These are phyloP conservation scores for Klebsormidium nitens DNA, from an alignment of 139 green algal species.

Conservation along the genomic window DNA sequence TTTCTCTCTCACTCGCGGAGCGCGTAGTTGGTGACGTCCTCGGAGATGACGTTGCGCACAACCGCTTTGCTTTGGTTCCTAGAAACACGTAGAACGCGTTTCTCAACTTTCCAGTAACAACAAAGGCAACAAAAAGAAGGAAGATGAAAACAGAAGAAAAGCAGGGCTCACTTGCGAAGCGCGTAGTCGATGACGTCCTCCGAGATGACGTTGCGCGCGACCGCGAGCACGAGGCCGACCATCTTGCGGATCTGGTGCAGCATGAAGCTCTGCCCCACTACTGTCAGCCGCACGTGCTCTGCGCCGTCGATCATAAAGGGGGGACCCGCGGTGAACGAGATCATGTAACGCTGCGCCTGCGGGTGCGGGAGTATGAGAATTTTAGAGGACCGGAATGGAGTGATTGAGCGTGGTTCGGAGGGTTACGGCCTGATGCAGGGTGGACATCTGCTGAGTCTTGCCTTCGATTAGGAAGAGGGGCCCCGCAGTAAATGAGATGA, in stretches of 20 bases:
- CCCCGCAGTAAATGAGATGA: constrained; percentile 53
- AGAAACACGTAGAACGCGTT: too few species aligned
- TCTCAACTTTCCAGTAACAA: too few species aligned
- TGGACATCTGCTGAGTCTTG: constrained; percentile 32
- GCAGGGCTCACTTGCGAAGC: neutral
- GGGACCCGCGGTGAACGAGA: constrained; percentile 49
- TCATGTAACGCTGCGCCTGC: constrained; percentile 61
- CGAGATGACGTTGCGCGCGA: constrained; percentile 46
- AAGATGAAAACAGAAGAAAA: too few species aligned
- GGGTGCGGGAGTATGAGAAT: too few species aligned
- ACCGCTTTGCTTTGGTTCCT: too few species aligned
- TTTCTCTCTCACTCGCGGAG: constrained; percentile 9
- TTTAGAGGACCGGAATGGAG: too few species aligned
- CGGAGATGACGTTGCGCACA: constrained; percentile 39
- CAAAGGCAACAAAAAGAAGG: too few species aligned
- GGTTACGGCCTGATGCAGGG: neutral
- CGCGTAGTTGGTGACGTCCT: constrained; percentile 45
- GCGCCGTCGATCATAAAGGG: constrained; percentile 37
- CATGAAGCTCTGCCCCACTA: constrained; percentile 88
- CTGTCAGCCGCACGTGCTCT: constrained; percentile 37
- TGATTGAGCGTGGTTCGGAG: neutral
- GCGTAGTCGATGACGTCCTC: constrained; percentile 46
- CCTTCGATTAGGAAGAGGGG: constrained; percentile 34
- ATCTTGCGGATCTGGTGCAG: constrained; percentile 93
- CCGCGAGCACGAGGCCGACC: constrained; percentile 70